Base-by-base conservation (phyloP, 164 flowering plant genomes). In the Euptelea pleiosperma region DNA sequence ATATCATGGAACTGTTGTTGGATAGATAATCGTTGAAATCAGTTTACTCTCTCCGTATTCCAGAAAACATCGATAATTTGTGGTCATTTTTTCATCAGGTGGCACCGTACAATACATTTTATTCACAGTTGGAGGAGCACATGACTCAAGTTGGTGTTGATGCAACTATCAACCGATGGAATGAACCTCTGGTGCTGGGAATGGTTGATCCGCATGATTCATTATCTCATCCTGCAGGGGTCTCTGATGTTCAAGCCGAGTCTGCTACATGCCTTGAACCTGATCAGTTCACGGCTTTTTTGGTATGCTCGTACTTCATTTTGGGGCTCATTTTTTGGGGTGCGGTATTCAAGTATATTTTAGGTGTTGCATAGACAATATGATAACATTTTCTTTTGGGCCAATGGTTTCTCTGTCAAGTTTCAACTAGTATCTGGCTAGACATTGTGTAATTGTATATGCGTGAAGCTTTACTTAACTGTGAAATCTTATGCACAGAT, bases 181-280 rank as follows among this genome's bases (percentile, higher is more conserved):
- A 82, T 70, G 91, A 91, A 70, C 90, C 96, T 6, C 44, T 94
- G 61, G 77, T 84, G 2, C 65, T 94, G 66, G 97, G 97, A 58
- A 69, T 84, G 68, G 81, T 94, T 64, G 98, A 94, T 72, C 99
- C 98, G 28, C 98, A 94, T 65, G 98, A 94, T 79, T 94, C 99
- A 64, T 64, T 89, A 44, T 86, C 96, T 61, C 98, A 94, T 78
- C 91, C 99, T n/a, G 93, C 94, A 9, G 99, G 99, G 54, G 85
- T 81, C 30, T 85, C 99, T 70, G 99, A 94, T 77, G 83, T 65
- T 60, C 96, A 84, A 74, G 84, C 97, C 25, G 96, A 94, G 76
- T 79, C 97, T 46, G 91, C 97, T 24, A 35, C 86, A 28, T 75
- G 75, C 44, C 33, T 91, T 45, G 96, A 89, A 28, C 91, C 96